Percentiles rank a stretch among this genome's conserved stretches.
These are phyloP conservation scores for Quercus suber DNA, from an alignment of 306 rosid genomes.

Conservation along the genomic window DNA sequence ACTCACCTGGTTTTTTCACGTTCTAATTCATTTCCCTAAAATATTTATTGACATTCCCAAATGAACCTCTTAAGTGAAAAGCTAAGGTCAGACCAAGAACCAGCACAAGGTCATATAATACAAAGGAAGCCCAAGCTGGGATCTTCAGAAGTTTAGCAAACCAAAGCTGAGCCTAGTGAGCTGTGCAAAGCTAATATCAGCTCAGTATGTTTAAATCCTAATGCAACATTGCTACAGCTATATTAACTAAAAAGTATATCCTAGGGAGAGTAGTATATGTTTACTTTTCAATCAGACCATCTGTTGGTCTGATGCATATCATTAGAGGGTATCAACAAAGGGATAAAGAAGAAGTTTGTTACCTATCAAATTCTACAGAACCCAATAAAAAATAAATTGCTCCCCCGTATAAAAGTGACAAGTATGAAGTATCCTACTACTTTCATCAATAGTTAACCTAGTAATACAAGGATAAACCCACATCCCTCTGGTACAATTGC, in stretches of 20 bases:
- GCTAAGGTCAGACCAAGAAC: too few relatives aligned
- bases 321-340: not conserved
- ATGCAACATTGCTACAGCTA: not conserved
- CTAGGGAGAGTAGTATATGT: not conserved
- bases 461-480: not conserved
- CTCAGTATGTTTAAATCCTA: not conserved
- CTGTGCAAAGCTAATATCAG: not conserved
- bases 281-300: not conserved
- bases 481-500: not conserved
- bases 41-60: not conserved
- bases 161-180: not conserved
- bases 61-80: not conserved
- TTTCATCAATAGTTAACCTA: not conserved
- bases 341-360: not conserved
- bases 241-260: not conserved
- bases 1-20: not conserved
- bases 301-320: not conserved
- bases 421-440: not conserved
- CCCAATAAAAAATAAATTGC: not conserved
- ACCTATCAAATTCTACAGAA: not conserved
- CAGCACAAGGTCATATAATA: not conserved
- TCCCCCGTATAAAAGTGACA: not conserved
- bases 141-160: not conserved
- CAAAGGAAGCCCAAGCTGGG: not conserved
- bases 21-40: not conserved